Evolutionary conservation across 441 rosid genomes (phyloP), one percentile per base, ranked within the genome.

Genomic region (Euphorbia celastroides): DNA sequence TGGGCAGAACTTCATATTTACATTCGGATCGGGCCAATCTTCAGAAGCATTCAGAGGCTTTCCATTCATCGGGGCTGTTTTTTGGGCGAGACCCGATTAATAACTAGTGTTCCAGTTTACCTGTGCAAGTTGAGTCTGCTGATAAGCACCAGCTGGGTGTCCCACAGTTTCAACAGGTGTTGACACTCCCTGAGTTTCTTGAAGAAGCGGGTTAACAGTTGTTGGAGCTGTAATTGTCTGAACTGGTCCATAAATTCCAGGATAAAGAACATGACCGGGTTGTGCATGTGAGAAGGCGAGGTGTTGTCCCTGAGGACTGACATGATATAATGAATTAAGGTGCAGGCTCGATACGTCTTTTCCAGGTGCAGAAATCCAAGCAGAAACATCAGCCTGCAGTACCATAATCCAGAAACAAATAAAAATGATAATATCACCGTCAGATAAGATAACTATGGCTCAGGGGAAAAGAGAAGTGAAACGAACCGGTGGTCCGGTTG

Each of bases 271-370:
- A n/a, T 83, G 96, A 66, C 89, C 90, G 44, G 83, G 78, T 71
- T 87, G 97, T 62, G 85, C 71, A 44, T 83, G 85, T 38, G 96
- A 82, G 69, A 81, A 90, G 23, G 86, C 66, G 57, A 88, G 79
- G 60, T 86, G 97, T 72, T 82, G 97, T 62, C 91, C 93, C 64
- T 85, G 97, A 44, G 83, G 75, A 26, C 81, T 69, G 50, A 87
- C 74, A 67, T 86, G 85, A 74, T 85, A 87, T 72, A 90, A 51
- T 57, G 90, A 78, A 82, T 65, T 85, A 38, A 84, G 74, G 72
- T 86, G 97, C 83, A 89, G 58, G 80, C 77, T 76, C 51, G 88
- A 79, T 50, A 86, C 44, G 70, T 92, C 96, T 74, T 86, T 97
- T 34, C 87, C 94, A 4, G 77, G 64, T 55, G 82, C 77, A 65